Conservation (phyloP, 805 yeast species). For the Helenozyma baotianmanensis region DNA sequence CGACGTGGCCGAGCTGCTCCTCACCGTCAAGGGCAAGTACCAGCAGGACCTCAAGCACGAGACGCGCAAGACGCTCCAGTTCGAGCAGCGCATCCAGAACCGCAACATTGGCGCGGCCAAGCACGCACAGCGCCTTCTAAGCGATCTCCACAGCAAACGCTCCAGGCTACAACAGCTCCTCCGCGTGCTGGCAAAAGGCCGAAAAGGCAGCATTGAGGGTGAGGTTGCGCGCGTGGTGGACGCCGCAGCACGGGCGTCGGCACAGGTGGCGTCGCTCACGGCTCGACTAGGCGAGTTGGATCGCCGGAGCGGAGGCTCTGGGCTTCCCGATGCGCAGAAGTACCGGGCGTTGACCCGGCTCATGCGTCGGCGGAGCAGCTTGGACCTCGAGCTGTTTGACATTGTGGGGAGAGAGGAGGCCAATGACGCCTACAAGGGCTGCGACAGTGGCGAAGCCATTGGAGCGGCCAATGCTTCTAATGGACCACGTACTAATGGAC, state of each 20-base stretch:
- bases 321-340: constrained; percentile 5
- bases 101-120: constrained; percentile 36
- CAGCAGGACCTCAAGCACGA: constrained; percentile 34
- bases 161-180: background rate
- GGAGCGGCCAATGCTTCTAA: too few species aligned
- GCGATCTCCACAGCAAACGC: constrained; percentile 2
- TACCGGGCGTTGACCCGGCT: constrained; percentile 4
- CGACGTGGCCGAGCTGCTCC: constrained; percentile 24
- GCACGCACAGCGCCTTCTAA: constrained; percentile 19
- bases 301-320: constrained; percentile 2
- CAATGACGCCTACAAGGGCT: too few species aligned
- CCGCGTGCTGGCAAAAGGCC: background rate
- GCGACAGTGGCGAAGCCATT: too few species aligned
- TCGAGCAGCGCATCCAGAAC: constrained; percentile 38
- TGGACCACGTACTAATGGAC: too few species aligned
- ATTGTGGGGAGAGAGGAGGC: too few species aligned
- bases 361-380: too few species aligned
- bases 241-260: background rate
- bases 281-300: constrained; percentile 5
- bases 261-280: constrained; percentile 2
- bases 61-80: constrained; percentile 27
- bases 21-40: constrained; percentile 26
- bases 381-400: too few species aligned
- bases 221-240: constrained; percentile 1
- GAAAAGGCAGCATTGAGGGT: background rate